Evolutionary conservation across 2,329 filamentous ascomycete genomes (phyloP).

Genomic region (Coleophoma eucalyptorum): DNA sequence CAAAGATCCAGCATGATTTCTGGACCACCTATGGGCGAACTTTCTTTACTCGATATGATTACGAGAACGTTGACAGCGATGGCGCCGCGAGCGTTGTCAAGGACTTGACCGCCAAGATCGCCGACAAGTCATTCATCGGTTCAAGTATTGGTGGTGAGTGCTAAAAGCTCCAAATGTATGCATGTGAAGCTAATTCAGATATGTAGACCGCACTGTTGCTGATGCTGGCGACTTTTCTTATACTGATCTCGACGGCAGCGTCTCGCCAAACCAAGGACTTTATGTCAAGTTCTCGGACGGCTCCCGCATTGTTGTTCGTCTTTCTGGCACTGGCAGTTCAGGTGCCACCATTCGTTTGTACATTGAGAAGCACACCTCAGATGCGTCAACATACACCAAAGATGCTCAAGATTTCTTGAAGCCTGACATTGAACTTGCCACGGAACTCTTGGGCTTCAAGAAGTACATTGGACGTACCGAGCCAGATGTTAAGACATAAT

Average conservation of each 20-base stretch:
- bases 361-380: conserved; percentile 89
- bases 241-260: conserved; percentile 96
- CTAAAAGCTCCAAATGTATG: conserved; percentile 15
- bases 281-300: conserved; percentile 93
- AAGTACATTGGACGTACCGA: conserved; percentile 89
- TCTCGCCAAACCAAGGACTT: conserved; percentile 93
- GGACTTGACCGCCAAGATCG: conserved; percentile 75
- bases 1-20: conserved; percentile 95
- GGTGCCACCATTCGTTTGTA: conserved; percentile 96
- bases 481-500: conserved; percentile 93
- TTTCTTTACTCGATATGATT: conserved; percentile 99
- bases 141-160: conserved; percentile 68
- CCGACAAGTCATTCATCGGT: conserved; percentile 71
- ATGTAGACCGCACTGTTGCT: conserved; percentile 68
- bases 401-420: conserved; percentile 93
- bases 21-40: conserved; percentile 95
- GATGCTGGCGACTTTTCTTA: conserved; percentile 97
- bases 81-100: conserved; percentile 88
- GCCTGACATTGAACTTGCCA: conserved; percentile 82
- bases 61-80: conserved; percentile 89
- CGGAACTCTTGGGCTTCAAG: conserved; percentile 85
- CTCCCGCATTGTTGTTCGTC: conserved; percentile 88
- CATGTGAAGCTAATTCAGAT: neutral
- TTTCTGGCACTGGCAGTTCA: conserved; percentile 92
- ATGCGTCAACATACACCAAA: conserved; percentile 70